phyloP scores from a whole-genome alignment of 108 stramenopile species.

The Nitzschia palea region DNA sequence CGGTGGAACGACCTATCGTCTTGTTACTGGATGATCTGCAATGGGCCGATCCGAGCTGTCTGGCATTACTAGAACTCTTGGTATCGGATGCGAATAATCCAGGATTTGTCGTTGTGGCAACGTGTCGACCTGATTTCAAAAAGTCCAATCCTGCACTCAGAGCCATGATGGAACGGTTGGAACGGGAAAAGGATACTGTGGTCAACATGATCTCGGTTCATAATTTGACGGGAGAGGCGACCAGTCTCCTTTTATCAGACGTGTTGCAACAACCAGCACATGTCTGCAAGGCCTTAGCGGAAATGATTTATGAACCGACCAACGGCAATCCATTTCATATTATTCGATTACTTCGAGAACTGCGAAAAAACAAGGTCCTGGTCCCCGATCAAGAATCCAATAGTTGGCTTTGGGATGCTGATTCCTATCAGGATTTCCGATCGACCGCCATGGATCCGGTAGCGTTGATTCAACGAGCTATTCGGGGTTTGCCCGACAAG shows the following conservation, averaged over 20 bases:
- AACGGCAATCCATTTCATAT: constrained; percentile 32
- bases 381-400: too few relatives aligned
- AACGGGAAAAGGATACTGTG: not conserved
- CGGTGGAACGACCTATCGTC: too few relatives aligned
- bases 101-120: constrained; percentile 12
- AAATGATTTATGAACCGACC: not conserved
- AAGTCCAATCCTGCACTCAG: constrained; percentile 2
- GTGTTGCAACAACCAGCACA: not conserved
- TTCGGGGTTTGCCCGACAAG: too few relatives aligned
- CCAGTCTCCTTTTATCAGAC: not conserved
- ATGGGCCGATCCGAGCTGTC: constrained; percentile 24
- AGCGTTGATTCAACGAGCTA: too few relatives aligned
- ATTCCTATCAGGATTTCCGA: too few relatives aligned
- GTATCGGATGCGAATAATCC: not conserved
- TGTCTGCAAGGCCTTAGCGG: not conserved
- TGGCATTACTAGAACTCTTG: constrained; percentile 23
- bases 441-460: too few relatives aligned
- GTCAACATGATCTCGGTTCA: not conserved
- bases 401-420: too few relatives aligned
- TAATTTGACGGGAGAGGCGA: not conserved
- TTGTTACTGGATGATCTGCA: constrained; percentile 34
- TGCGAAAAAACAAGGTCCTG: too few relatives aligned
- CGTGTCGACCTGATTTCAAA: constrained; percentile 19
- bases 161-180: constrained; percentile 6
- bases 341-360: constrained; percentile 15